Evolutionary conservation across 768 basidiomycete species (phyloP).

Genomic region (Mycena rebaudengoi): DNA sequence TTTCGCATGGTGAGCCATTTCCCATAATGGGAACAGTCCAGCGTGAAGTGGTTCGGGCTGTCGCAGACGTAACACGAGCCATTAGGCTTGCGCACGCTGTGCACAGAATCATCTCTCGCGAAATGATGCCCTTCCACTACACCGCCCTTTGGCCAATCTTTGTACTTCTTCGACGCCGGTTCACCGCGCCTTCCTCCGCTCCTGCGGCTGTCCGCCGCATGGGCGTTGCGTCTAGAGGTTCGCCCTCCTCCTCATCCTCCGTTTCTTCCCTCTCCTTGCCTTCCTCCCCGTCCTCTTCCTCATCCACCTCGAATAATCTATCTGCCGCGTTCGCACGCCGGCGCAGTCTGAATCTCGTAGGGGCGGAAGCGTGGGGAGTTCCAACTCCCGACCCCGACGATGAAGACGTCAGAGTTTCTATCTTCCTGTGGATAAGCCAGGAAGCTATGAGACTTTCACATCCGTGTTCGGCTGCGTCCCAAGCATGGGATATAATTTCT

Average conservation of each 20-base stretch:
- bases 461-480: not conserved
- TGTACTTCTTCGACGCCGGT: too few relatives aligned
- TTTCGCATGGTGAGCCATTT: slow-evolving; percentile 1
- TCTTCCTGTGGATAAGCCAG: too few relatives aligned
- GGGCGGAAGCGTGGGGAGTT: too few relatives aligned
- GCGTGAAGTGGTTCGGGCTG: slow-evolving; percentile 14
- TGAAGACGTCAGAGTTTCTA: too few relatives aligned
- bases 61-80: slow-evolving; percentile 29
- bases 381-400: too few relatives aligned
- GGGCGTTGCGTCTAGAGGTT: not conserved
- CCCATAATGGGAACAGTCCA: slow-evolving; percentile 27
- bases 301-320: too few relatives aligned
- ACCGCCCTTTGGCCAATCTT: not conserved
- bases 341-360: too few relatives aligned
- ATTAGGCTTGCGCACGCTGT: slow-evolving; percentile 3
- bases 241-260: not conserved
- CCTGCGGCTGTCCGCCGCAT: not conserved
- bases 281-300: not conserved
- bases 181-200: too few relatives aligned
- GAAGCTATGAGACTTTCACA: not conserved
- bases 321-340: too few relatives aligned
- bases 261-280: not conserved
- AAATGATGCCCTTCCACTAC: slow-evolving; percentile 1
- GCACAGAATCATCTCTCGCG: not conserved
- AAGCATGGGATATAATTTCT: not conserved